These are phyloP conservation scores for Neospermospora avenae DNA, from an alignment of 2,329 filamentous ascomycete genomes.

Conservation along the genomic window DNA sequence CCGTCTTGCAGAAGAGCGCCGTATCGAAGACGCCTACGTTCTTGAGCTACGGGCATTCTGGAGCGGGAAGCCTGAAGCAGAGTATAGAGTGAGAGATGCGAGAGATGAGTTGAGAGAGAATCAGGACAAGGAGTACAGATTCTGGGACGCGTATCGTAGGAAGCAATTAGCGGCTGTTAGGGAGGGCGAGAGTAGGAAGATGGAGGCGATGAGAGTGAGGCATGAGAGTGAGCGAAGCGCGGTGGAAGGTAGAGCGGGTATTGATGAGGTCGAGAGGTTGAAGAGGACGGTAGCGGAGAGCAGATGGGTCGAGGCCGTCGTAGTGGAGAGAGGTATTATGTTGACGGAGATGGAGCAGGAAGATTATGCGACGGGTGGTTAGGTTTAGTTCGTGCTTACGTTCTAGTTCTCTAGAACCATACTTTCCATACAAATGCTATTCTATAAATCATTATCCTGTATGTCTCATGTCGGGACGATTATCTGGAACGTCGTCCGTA, in stretches of 20 bases:
- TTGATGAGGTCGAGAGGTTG: constrained; percentile 33
- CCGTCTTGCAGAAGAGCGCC: constrained; percentile 42
- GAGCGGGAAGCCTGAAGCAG: constrained; percentile 36
- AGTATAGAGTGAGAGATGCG: constrained; percentile 41
- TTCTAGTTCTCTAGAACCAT: not conserved
- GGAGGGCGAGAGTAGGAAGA: constrained; percentile 38
- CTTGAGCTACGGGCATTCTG: constrained; percentile 40
- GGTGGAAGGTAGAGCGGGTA: constrained; percentile 38
- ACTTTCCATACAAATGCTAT: not conserved
- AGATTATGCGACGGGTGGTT: constrained; percentile 13
- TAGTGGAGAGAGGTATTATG: constrained; percentile 43
- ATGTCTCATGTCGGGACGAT: not conserved
- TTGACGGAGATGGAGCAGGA: constrained; percentile 38
- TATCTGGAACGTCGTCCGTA: not conserved
- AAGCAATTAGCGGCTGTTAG: constrained; percentile 42
- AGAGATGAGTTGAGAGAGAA: constrained; percentile 42
- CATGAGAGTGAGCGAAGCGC: constrained; percentile 44
- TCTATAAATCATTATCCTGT: not conserved
- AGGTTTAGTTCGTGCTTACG: not conserved
- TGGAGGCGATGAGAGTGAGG: constrained; percentile 36
- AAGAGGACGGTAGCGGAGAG: constrained; percentile 42
- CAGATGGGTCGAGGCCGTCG: constrained; percentile 46
- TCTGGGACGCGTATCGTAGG: constrained; percentile 39
- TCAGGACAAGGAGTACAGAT: constrained; percentile 41
- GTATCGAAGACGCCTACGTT: constrained; percentile 45